Evolutionary conservation across 805 yeast species (phyloP), one percentile per base, ranked within the genome.

Genomic region (Wickerhamiella slavikovae): DNA sequence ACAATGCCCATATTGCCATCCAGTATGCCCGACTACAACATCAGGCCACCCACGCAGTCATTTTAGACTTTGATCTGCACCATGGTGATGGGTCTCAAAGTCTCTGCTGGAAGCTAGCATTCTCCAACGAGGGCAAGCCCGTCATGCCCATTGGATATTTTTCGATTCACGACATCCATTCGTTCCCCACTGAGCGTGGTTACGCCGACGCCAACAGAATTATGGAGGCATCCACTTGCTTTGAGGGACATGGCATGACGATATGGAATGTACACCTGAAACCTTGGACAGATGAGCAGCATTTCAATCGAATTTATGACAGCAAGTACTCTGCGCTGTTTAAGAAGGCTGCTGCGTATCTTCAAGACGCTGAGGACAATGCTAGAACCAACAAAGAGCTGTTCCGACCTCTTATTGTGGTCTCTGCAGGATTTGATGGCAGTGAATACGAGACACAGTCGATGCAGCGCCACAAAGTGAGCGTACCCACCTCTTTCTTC

Each of bases 1-100:
- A 78, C 51, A 78, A 78, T 43, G 91, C 73, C 0, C 91, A 78
- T 35, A 67, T 79, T 20, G 79, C 75, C 2, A 68, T 75, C 16
- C 83, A 76, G 42, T 78, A 78, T 44, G 91, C 91, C 1, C 62
- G 58, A 31, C 64, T 56, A 25, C 47, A 56, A 5, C 66, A 73
- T 41, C 68, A 59, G 2, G 69, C 78, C 2, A 71, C 85, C 1
- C 92, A 78, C 52, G 80, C 80, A 12, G 82, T 74, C 1, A 73
- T 78, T 13, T 51, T 78, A 18, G 93, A 78, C 48, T 72, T 79
- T 37, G 93, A 78, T 48, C 57, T 78, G 24, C 93, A 78, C 44
- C 93, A 78, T 45, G 93, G 92, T 12, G 93, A 78, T 49, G 93
- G 93, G 10, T 65, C 78, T 5, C 92, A 79, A 42, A 91, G 78